Conservation (phyloP, 2,329 filamentous ascomycete species). For the Sarocladium brachiariae region DNA sequence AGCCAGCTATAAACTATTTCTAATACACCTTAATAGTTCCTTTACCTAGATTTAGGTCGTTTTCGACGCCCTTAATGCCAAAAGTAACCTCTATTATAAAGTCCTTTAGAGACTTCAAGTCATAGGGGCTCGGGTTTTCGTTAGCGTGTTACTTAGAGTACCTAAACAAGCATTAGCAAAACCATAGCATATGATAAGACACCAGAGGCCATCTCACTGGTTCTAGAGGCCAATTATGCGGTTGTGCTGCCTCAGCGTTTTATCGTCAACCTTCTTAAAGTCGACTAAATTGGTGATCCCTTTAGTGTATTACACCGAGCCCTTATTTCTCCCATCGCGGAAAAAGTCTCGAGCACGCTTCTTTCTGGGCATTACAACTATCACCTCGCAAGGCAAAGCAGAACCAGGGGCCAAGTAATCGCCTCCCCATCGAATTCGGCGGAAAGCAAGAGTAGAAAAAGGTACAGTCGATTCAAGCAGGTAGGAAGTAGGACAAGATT, state of each 20-base stretch:
- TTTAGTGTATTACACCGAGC: not conserved
- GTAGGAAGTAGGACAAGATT: not conserved
- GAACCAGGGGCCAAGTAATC: not conserved
- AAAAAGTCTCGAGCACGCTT: not conserved
- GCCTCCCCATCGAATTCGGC: not conserved
- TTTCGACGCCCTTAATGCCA: not conserved
- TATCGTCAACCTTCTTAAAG: not conserved
- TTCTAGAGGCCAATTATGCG: not conserved
- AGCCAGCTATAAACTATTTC: not conserved
- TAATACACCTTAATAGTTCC: not conserved
- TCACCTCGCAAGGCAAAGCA: not conserved
- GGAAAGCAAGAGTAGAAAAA: not conserved
- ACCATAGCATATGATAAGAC: not conserved
- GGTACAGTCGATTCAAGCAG: not conserved
- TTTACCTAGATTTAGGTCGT: not conserved
- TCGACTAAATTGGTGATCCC: not conserved
- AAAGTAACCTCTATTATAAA: not conserved
- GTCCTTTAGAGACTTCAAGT: not conserved
- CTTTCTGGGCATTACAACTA: not conserved
- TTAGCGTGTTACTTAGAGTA: not conserved
- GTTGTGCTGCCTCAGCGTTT: not conserved
- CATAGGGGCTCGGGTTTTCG: not conserved
- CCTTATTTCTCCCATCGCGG: not conserved
- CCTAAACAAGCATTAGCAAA: not conserved
- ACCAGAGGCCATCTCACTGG: not conserved